These are phyloP conservation scores for Nymphaea thermarum DNA, from an alignment of 164 flowering plant species.

Conservation along the genomic window DNA sequence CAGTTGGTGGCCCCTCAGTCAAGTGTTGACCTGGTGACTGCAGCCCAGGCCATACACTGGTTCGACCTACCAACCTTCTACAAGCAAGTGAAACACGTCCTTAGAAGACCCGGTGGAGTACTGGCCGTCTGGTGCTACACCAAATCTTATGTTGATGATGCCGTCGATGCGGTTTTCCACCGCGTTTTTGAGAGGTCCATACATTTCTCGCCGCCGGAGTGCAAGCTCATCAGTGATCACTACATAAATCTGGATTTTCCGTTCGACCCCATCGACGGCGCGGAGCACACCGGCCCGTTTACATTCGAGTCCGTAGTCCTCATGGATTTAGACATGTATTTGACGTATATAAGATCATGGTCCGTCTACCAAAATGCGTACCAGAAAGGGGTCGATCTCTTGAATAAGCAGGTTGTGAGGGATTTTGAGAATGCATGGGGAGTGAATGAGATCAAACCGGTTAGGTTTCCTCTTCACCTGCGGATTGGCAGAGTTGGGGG, in stretches of 20 bases:
- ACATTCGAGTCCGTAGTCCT: conserved; percentile 5
- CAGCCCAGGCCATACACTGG: conserved; percentile 69
- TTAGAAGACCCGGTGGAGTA: conserved; percentile 61
- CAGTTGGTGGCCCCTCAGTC: conserved; percentile 9
- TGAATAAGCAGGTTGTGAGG: conserved; percentile 11
- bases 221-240: conserved; percentile 1
- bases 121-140: conserved; percentile 76
- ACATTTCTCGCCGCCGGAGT: conserved; percentile 10
- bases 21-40: conserved; percentile 20
- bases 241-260: conserved; percentile 16
- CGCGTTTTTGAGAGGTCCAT: conserved; percentile 7
- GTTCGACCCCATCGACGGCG: conserved; percentile 15
- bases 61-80: conserved; percentile 53
- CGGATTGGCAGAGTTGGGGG: not conserved
- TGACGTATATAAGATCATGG: conserved; percentile 13
- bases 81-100: conserved; percentile 25
- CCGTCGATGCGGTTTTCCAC: conserved; percentile 21
- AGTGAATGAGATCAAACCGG: not conserved
- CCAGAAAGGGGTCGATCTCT: conserved; percentile 20
- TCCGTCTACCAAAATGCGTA: conserved; percentile 13
- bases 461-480: not conserved
- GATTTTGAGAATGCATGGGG: conserved; percentile 20
- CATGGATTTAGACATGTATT: conserved; percentile 13
- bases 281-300: conserved; percentile 11
- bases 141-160: conserved; percentile 16